Evolutionary conservation across 352 stramenopile genomes (phyloP).

Genomic region (Globisporangium lucens): DNA sequence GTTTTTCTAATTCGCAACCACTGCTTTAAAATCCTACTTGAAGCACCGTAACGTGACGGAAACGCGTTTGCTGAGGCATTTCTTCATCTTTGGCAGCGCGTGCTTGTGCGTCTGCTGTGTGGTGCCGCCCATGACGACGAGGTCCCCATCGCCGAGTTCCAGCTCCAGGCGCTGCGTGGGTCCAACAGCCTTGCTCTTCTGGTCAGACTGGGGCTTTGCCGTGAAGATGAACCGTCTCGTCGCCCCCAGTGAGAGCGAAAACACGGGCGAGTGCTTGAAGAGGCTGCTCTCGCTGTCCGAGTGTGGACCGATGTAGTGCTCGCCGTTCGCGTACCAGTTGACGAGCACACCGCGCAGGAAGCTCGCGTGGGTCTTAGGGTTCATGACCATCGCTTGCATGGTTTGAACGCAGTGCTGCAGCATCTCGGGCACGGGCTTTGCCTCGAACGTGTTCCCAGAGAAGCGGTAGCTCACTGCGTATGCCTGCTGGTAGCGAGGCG

Average conservation of each 20-base stretch:
- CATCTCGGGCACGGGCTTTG: slow-evolving; percentile 33
- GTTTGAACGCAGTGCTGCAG: slow-evolving; percentile 35
- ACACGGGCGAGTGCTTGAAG: slow-evolving; percentile 30
- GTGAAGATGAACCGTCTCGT: slow-evolving; percentile 34
- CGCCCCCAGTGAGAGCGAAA: slow-evolving; percentile 35
- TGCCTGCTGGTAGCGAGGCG: slow-evolving; percentile 68
- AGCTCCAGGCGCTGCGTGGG: slow-evolving; percentile 21
- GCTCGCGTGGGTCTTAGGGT: slow-evolving; percentile 19
- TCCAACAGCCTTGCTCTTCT: not conserved
- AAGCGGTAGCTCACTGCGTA: slow-evolving; percentile 56
- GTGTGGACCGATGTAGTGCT: slow-evolving; percentile 82
- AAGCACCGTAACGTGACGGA: slow-evolving; percentile 18
- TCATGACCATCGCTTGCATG: slow-evolving; percentile 42
- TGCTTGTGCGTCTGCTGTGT: slow-evolving; percentile 42
- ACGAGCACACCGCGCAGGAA: slow-evolving; percentile 50
- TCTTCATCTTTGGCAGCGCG: slow-evolving; percentile 34
- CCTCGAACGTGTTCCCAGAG: slow-evolving; percentile 49
- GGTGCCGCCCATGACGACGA: slow-evolving; percentile 43
- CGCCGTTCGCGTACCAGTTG: slow-evolving; percentile 83
- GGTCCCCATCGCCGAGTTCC: slow-evolving; percentile 33
- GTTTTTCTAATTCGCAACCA: too few relatives aligned
- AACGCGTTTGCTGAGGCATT: slow-evolving; percentile 6
- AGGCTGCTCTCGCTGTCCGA: slow-evolving; percentile 67
- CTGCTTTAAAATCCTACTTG: not conserved
- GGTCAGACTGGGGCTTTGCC: not conserved